Evolutionary conservation across 257 asterid species (phyloP).

Genomic region (Lycium ferocissimum): DNA sequence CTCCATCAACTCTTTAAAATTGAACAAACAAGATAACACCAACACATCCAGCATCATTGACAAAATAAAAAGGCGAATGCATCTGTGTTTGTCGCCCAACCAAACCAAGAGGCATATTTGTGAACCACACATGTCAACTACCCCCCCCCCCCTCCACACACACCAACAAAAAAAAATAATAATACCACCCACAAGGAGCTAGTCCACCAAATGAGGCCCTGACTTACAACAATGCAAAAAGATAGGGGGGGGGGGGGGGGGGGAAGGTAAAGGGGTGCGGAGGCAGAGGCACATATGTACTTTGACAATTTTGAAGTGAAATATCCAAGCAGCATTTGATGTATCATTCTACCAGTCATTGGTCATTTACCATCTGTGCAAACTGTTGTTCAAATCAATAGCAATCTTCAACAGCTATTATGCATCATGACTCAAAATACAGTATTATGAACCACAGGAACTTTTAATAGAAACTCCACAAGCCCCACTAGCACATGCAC

Average conservation of each 20-base stretch:
- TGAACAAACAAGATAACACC: not conserved
- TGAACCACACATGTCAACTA: too few relatives aligned
- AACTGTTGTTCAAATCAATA: not conserved
- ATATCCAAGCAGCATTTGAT: constrained; percentile 19
- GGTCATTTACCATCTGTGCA: not conserved
- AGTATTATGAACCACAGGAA: not conserved
- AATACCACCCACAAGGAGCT: not conserved
- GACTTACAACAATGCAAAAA: not conserved
- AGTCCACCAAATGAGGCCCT: not conserved
- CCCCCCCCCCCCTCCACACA: too few relatives aligned
- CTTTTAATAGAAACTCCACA: not conserved
- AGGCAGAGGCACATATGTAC: not conserved
- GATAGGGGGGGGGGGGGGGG: not conserved
- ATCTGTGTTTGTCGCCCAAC: not conserved
- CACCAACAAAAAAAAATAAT: too few relatives aligned
- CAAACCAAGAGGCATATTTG: constrained; percentile 1
- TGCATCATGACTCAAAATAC: not conserved
- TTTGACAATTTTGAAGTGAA: not conserved
- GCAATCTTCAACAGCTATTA: not conserved
- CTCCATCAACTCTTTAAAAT: too few relatives aligned
- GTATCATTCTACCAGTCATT: not conserved
- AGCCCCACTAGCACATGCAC: not conserved
- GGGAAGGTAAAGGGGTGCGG: not conserved
- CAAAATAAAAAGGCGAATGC: not conserved
- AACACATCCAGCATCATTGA: not conserved